phyloP scores from a whole-genome alignment of 2,329 filamentous ascomycete species.

The Diplocarpon mali region DNA sequence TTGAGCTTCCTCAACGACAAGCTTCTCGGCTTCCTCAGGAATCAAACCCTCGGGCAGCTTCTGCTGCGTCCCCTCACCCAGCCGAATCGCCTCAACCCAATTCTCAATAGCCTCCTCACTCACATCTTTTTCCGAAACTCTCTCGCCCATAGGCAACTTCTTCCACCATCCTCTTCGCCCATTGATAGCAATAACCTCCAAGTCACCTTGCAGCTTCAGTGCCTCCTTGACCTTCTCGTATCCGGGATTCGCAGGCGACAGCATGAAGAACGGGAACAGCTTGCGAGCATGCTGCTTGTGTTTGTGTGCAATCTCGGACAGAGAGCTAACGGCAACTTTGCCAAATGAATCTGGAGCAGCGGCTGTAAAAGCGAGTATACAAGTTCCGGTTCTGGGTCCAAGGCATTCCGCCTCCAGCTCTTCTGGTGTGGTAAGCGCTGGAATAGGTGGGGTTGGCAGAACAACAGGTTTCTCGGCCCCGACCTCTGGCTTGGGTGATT shows the following conservation, averaged over 20 bases:
- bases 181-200: conserved; percentile 75
- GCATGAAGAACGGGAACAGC: conserved; percentile 73
- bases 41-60: conserved; percentile 56
- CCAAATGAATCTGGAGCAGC: conserved; percentile 28
- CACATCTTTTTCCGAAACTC: conserved; percentile 34
- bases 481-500: conserved; percentile 32
- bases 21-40: conserved; percentile 28
- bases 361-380: conserved; percentile 66
- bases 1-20: conserved; percentile 27
- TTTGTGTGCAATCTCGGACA: conserved; percentile 68
- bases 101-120: conserved; percentile 55
- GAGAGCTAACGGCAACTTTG: conserved; percentile 45
- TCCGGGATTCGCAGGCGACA: conserved; percentile 52
- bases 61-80: conserved; percentile 76
- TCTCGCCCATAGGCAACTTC: conserved; percentile 37
- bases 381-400: conserved; percentile 65
- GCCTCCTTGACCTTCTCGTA: conserved; percentile 42
- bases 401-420: conserved; percentile 64
- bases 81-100: conserved; percentile 85
- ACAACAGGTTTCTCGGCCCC: conserved; percentile 32
- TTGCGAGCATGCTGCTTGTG: conserved; percentile 54
- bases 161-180: conserved; percentile 80
- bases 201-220: conserved; percentile 49
- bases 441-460: conserved; percentile 49
- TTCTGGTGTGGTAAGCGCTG: conserved; percentile 45